Percentiles rank a stretch among this genome's conserved stretches.
These are phyloP conservation scores for Thozetella sp. DNA, from an alignment of 495 filamentous ascomycete species.

Conservation along the genomic window DNA sequence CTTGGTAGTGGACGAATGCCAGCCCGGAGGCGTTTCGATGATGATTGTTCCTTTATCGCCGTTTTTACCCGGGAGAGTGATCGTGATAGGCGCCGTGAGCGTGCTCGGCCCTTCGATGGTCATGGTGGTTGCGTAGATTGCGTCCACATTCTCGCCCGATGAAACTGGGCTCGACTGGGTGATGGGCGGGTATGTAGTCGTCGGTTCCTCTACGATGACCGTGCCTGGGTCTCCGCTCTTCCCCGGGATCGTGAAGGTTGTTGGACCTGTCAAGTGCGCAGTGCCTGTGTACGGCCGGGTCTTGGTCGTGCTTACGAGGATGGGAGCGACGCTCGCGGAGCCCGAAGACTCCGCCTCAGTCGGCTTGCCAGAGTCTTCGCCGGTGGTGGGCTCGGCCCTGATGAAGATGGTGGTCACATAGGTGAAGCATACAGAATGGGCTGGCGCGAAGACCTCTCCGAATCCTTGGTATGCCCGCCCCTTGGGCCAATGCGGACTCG, in stretches of 20 bases:
- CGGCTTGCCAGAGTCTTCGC: neutral
- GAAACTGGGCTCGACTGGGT: neutral
- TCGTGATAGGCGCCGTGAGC: neutral
- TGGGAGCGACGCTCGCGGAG: neutral
- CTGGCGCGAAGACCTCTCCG: neutral
- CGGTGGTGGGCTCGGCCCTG: neutral
- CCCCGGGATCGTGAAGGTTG: neutral
- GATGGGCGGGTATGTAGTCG: neutral
- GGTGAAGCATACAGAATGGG: neutral
- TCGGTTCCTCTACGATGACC: neutral
- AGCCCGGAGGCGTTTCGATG: neutral
- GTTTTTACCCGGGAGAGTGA: neutral
- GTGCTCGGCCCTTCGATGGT: neutral
- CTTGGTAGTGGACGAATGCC: no score
- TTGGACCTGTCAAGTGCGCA: neutral
- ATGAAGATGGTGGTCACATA: constrained; percentile 1
- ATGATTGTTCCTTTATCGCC: neutral
- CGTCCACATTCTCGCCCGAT: neutral
- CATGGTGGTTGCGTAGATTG: neutral
- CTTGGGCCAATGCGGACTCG: no score
- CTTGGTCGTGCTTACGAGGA: neutral
- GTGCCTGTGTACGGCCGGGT: neutral
- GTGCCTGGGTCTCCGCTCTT: neutral
- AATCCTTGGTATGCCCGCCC: no score
- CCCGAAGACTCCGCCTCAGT: neutral